phyloP scores from a whole-genome alignment of 805 yeast genomes.

The Starmerella apicola region DNA sequence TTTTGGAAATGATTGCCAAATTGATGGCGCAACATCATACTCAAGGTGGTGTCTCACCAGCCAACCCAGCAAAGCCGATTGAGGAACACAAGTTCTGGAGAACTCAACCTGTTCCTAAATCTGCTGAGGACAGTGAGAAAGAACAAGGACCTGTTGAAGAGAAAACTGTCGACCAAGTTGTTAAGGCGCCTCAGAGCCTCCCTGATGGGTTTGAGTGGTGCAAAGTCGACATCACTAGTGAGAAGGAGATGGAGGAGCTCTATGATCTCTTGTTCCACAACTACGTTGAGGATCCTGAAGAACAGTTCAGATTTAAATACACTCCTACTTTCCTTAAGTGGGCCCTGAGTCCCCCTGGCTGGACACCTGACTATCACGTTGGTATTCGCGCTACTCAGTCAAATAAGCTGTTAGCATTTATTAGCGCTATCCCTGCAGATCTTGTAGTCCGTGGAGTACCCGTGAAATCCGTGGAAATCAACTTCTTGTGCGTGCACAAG shows the following conservation, averaged over 20 bases:
- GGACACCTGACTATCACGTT: slow-evolving; percentile 76
- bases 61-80: slow-evolving; percentile 36
- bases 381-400: slow-evolving; percentile 79
- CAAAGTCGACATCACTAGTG: slow-evolving; percentile 49
- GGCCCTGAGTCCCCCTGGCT: slow-evolving; percentile 93
- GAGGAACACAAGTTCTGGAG: slow-evolving; percentile 93
- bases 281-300: slow-evolving; percentile 90
- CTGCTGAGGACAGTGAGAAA: slow-evolving; percentile 62
- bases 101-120: slow-evolving; percentile 84
- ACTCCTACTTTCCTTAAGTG: slow-evolving; percentile 71
- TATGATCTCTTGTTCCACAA: slow-evolving; percentile 71
- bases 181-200: slow-evolving; percentile 57
- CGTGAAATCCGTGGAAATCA: slow-evolving; percentile 57
- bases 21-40: slow-evolving; percentile 10
- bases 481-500: slow-evolving; percentile 88
- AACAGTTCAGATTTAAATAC: slow-evolving; percentile 83
- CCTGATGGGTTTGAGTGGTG: slow-evolving; percentile 81
- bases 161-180: slow-evolving; percentile 61
- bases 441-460: slow-evolving; percentile 46
- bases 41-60: background rate
- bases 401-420: slow-evolving; percentile 77
- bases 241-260: slow-evolving; percentile 57
- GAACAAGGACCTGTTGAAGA: slow-evolving; percentile 31
- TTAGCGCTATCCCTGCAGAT: slow-evolving; percentile 74
- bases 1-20: slow-evolving; percentile 17